Evolutionary conservation across 2,329 filamentous ascomycete species (phyloP).

Genomic region (Cytospora mali): DNA sequence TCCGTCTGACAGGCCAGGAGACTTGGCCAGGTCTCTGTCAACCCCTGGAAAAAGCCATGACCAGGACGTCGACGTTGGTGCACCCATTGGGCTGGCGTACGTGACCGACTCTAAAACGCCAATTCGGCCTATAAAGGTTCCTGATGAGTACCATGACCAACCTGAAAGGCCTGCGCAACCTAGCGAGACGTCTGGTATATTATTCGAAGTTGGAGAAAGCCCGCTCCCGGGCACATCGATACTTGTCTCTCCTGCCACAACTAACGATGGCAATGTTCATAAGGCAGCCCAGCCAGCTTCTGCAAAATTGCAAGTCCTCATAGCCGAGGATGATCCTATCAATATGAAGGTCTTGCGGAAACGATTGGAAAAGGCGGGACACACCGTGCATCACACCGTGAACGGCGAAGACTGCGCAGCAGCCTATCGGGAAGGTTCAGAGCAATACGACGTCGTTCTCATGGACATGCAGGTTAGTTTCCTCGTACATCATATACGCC

Average conservation of each 20-base stretch:
- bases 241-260: slow-evolving; percentile 13
- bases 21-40: slow-evolving; percentile 26
- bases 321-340: slow-evolving; percentile 87
- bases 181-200: slow-evolving; percentile 39
- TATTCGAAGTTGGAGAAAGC: slow-evolving; percentile 43
- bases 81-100: slow-evolving; percentile 40
- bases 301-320: slow-evolving; percentile 64
- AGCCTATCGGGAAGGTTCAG: slow-evolving; percentile 65
- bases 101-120: slow-evolving; percentile 50
- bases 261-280: slow-evolving; percentile 22
- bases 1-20: slow-evolving; percentile 5
- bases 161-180: slow-evolving; percentile 36
- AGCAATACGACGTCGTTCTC: slow-evolving; percentile 73
- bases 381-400: slow-evolving; percentile 70
- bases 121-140: slow-evolving; percentile 50
- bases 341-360: slow-evolving; percentile 84
- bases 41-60: slow-evolving; percentile 19
- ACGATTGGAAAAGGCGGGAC: slow-evolving; percentile 74
- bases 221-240: slow-evolving; percentile 21
- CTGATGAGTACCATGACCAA: slow-evolving; percentile 48
- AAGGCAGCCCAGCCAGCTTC: slow-evolving; percentile 12
- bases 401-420: slow-evolving; percentile 85
- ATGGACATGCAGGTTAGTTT: slow-evolving; percentile 87
- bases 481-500: background rate
- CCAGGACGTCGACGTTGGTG: slow-evolving; percentile 1